Percentiles rank a stretch among this genome's conserved stretches.
Conservation (phyloP, 257 asterid genomes). For the Solanum bulbocastanum region DNA sequence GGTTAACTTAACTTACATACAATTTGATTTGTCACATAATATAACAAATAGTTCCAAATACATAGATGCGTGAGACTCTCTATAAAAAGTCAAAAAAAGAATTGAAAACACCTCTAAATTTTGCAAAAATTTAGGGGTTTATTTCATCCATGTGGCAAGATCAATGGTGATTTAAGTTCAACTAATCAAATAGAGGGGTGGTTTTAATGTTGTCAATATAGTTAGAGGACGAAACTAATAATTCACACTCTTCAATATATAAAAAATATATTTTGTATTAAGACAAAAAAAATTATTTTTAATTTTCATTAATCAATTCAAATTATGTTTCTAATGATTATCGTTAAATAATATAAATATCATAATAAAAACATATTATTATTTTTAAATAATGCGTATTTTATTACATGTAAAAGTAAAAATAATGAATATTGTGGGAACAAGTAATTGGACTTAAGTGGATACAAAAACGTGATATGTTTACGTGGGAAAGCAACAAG, state of each 20-base stretch:
- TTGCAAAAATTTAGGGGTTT: neutral
- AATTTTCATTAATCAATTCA: neutral
- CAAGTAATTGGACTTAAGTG: neutral
- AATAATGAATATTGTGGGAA: neutral
- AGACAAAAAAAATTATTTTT: neutral
- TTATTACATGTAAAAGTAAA: neutral
- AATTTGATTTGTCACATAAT: no score
- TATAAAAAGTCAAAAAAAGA: rapidly evolving
- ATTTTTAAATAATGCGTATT: neutral
- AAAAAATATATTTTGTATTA: neutral
- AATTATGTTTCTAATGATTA: neutral
- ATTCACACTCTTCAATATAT: neutral
- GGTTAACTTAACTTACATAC: no score
- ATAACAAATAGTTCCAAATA: no score
- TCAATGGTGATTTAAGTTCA: no score
- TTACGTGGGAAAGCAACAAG: neutral
- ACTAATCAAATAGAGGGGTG: no score
- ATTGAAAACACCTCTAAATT: no score
- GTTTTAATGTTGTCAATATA: no score
- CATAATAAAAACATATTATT: neutral
- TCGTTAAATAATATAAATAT: neutral
- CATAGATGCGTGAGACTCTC: no score
- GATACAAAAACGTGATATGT: constrained; percentile 19
- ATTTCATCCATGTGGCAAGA: no score
- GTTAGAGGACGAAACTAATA: no score